phyloP scores from a whole-genome alignment of 169 alveolate species.

The Eimeria brunetti region DNA sequence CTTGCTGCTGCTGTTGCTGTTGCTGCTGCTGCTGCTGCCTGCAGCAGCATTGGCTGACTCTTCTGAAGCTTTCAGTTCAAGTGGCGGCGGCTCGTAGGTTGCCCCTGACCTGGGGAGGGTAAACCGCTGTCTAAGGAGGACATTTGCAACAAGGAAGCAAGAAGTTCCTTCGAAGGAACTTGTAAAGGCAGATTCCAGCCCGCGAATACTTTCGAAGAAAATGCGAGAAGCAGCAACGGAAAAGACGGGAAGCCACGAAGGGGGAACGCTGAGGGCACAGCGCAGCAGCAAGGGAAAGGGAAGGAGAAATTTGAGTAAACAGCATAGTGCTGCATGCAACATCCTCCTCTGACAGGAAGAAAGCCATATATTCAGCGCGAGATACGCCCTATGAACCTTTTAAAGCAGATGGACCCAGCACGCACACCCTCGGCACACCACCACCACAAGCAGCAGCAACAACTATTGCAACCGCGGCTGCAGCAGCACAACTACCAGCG shows the following conservation, averaged over 20 bases:
- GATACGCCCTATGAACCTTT: too few relatives aligned
- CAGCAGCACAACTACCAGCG: too few relatives aligned
- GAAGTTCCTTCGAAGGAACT: slow-evolving; percentile 27
- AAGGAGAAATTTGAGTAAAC: too few relatives aligned
- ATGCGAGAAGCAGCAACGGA: slow-evolving; percentile 40
- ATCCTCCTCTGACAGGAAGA: not conserved
- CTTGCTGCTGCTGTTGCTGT: slow-evolving; percentile 3
- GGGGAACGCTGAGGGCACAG: slow-evolving; percentile 34
- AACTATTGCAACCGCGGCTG: too few relatives aligned
- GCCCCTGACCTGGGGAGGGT: slow-evolving; percentile 35
- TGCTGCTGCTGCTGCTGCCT: slow-evolving; percentile 38
- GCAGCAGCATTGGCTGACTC: not conserved
- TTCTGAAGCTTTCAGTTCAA: not conserved
- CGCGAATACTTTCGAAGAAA: slow-evolving; percentile 56
- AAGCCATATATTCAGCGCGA: too few relatives aligned
- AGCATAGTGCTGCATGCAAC: not conserved
- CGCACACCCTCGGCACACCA: too few relatives aligned
- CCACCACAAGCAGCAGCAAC: too few relatives aligned
- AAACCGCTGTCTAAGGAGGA: slow-evolving; percentile 28
- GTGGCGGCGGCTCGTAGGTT: slow-evolving; percentile 53
- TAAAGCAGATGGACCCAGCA: too few relatives aligned
- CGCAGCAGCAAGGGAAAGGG: not conserved
- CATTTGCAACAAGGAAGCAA: slow-evolving; percentile 51
- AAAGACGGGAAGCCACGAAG: slow-evolving; percentile 34
- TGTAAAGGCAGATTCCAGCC: slow-evolving; percentile 12